Conservation (phyloP, 2,329 filamentous ascomycete genomes). For the Trichoderma sp. region DNA sequence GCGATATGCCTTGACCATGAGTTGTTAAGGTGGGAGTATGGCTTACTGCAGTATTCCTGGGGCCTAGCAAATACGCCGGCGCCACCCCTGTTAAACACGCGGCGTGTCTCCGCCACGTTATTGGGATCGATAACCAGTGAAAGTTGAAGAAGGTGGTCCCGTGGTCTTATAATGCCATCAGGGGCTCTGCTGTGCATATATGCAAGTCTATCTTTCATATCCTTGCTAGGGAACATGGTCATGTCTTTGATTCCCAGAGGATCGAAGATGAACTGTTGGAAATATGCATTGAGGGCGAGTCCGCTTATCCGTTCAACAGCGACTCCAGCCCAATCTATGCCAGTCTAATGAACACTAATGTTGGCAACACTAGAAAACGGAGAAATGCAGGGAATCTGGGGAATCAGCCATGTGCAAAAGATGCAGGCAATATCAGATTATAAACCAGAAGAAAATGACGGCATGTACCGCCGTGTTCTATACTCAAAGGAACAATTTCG, state of each 20-base stretch:
- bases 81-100: constrained; percentile 10
- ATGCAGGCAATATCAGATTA: neutral
- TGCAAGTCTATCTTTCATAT: constrained; percentile 6
- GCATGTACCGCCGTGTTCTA: neutral
- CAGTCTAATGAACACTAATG: neutral
- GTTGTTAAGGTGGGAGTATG: neutral
- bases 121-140: constrained; percentile 2
- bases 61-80: constrained; percentile 11
- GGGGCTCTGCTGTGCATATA: neutral
- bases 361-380: neutral
- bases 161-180: constrained; percentile 3
- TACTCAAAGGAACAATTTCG: neutral
- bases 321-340: constrained; percentile 11
- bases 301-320: neutral
- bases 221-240: constrained; percentile 4
- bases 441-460: neutral
- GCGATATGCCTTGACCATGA: neutral
- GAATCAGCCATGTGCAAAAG: neutral
- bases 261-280: neutral
- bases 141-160: constrained; percentile 1
- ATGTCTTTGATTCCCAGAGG: constrained; percentile 12
- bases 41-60: constrained; percentile 21
- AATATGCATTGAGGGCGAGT: neutral
- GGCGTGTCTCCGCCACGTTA: neutral
- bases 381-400: neutral